Percentiles rank a stretch among this genome's conserved stretches.
phyloP scores from a whole-genome alignment of 129 eudicot species.

The Ambrosia trifida region DNA sequence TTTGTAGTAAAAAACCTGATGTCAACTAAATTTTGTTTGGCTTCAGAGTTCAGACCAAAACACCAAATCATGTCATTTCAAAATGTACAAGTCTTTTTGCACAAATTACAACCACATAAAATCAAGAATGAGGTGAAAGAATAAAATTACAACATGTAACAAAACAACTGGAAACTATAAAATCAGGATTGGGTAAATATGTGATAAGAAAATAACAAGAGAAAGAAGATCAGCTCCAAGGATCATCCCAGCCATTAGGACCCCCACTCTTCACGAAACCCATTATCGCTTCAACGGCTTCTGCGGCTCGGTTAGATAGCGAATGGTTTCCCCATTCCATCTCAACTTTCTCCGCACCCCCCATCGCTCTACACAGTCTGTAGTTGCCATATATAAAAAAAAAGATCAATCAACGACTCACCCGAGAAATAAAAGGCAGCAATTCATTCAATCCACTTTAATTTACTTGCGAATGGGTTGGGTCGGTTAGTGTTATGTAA shows the following conservation, averaged over 20 bases:
- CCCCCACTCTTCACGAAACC: conserved; percentile 76
- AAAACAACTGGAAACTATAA: neutral
- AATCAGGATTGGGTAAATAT: neutral
- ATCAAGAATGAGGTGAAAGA: conserved; percentile 5
- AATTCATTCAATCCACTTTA: too few species aligned
- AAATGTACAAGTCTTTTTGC: too few species aligned
- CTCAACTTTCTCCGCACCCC: conserved; percentile 96
- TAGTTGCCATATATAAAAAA: conserved; percentile 7
- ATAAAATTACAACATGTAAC: conserved; percentile 2
- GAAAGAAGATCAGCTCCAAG: conserved; percentile 54
- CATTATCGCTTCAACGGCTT: conserved; percentile 75
- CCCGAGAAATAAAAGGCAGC: neutral
- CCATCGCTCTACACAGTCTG: conserved; percentile 86
- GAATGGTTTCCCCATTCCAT: conserved; percentile 88
- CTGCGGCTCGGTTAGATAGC: conserved; percentile 75
- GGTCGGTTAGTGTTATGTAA: neutral
- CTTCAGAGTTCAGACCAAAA: too few species aligned
- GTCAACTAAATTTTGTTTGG: too few species aligned
- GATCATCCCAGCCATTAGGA: conserved; percentile 95
- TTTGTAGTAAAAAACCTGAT: too few species aligned
- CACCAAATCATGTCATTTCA: too few species aligned
- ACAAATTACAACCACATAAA: neutral
- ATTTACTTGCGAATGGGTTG: neutral
- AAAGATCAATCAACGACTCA: neutral
- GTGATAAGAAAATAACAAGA: neutral